These are phyloP conservation scores for Mortierella sp. DNA, from an alignment of 371 early-diverging fungal species.

Conservation along the genomic window DNA sequence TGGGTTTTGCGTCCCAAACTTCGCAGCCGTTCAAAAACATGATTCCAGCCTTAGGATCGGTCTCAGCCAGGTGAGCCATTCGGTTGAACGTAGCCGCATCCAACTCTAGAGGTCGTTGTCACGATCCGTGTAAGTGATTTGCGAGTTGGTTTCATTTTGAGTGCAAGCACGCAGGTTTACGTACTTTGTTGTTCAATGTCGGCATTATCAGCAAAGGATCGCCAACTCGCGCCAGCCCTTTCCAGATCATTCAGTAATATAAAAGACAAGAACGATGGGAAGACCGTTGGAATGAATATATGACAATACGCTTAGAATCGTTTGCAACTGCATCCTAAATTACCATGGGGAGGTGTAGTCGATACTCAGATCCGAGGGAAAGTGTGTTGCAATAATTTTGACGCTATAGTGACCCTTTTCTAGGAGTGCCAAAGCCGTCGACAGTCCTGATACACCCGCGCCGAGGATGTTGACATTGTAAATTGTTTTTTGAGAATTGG, in stretches of 20 bases:
- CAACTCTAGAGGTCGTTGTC: slow-evolving; percentile 53
- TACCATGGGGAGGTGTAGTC: slow-evolving; percentile 81
- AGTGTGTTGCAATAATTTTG: slow-evolving; percentile 67
- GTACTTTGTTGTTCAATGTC: slow-evolving; percentile 61
- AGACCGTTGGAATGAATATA: neutral
- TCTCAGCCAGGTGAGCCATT: slow-evolving; percentile 61
- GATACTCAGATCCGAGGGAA: slow-evolving; percentile 66
- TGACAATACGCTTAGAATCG: neutral
- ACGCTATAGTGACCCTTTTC: slow-evolving; percentile 62
- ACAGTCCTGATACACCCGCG: slow-evolving; percentile 83
- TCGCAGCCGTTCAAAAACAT: slow-evolving; percentile 61
- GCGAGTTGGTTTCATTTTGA: neutral
- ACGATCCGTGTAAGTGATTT: neutral
- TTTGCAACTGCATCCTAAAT: neutral
- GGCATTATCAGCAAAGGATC: slow-evolving; percentile 55
- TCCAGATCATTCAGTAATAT: neutral
- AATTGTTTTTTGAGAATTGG: slow-evolving; percentile 27
- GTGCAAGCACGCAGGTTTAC: neutral
- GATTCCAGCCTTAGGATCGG: slow-evolving; percentile 58
- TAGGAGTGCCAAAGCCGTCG: slow-evolving; percentile 68
- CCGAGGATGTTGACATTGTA: slow-evolving; percentile 71
- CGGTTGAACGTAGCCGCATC: slow-evolving; percentile 61
- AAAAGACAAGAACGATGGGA: neutral
- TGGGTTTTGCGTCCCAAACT: slow-evolving; percentile 61
- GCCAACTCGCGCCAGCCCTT: slow-evolving; percentile 83